These are phyloP conservation scores for Tylopilus cervinicoccineus DNA, from an alignment of 768 basidiomycete species.

Conservation along the genomic window DNA sequence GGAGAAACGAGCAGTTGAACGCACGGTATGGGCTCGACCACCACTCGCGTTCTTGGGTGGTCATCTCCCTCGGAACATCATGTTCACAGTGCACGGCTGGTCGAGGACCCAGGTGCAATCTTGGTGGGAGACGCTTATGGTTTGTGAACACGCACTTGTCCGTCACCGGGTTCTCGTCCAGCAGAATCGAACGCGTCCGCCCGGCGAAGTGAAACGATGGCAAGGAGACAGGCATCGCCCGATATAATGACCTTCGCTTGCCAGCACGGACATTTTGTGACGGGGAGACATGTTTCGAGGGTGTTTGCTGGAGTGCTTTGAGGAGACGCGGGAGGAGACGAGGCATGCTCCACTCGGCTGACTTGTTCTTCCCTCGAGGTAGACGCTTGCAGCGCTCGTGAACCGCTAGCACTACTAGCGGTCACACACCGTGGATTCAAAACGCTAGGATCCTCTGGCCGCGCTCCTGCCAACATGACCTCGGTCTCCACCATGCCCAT, in stretches of 20 bases:
- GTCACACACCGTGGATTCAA: constrained; percentile 24
- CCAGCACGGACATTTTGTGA: constrained; percentile 7
- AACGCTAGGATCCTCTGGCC: constrained; percentile 34
- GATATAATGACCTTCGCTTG: constrained; percentile 33
- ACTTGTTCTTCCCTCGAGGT: not conserved
- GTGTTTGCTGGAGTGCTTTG: constrained; percentile 33
- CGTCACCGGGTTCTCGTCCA: constrained; percentile 57
- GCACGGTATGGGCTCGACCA: constrained; percentile 77
- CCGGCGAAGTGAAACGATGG: constrained; percentile 46
- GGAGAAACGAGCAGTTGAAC: constrained; percentile 10
- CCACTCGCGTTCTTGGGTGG: constrained; percentile 56
- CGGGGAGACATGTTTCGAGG: constrained; percentile 12
- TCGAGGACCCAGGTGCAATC: constrained; percentile 31
- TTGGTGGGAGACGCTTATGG: constrained; percentile 59
- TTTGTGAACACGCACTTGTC: constrained; percentile 43
- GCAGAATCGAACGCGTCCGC: constrained; percentile 54
- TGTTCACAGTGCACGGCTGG: constrained; percentile 19
- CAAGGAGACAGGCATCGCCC: constrained; percentile 28
- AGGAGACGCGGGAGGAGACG: constrained; percentile 69
- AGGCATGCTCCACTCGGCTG: constrained; percentile 44
- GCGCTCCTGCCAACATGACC: constrained; percentile 23
- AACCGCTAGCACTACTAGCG: not conserved
- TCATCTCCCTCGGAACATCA: constrained; percentile 56
- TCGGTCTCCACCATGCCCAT: constrained; percentile 37
- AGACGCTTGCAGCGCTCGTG: not conserved